phyloP scores from a whole-genome alignment of 2,329 filamentous ascomycete genomes.

The Colletotrichum incanum region DNA sequence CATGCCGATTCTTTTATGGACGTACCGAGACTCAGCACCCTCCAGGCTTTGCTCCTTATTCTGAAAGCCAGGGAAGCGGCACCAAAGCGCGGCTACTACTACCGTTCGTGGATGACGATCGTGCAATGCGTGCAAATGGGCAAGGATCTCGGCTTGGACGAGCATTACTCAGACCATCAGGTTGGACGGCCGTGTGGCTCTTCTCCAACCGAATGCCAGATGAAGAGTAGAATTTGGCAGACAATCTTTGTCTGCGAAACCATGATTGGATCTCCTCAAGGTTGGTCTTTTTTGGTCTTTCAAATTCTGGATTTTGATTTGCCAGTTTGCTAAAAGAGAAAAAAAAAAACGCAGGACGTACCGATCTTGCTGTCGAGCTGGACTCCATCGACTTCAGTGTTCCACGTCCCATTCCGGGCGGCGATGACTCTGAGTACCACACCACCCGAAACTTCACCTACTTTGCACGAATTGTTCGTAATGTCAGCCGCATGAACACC shows the following conservation, averaged over 20 bases:
- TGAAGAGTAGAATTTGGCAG: slow-evolving; percentile 93
- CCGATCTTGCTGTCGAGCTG: slow-evolving; percentile 82
- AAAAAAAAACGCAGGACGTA: slow-evolving; percentile 76
- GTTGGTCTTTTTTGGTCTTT: slow-evolving; percentile 66
- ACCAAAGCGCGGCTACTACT: slow-evolving; percentile 95
- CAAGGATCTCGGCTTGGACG: slow-evolving; percentile 90
- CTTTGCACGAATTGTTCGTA: slow-evolving; percentile 82
- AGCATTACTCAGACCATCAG: slow-evolving; percentile 86
- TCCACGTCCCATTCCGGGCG: slow-evolving; percentile 73
- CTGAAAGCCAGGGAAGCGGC: slow-evolving; percentile 93
- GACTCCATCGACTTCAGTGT: slow-evolving; percentile 84
- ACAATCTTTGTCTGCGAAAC: slow-evolving; percentile 87
- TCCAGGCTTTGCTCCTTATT: slow-evolving; percentile 90
- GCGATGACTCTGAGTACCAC: slow-evolving; percentile 82
- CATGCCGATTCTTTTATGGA: slow-evolving; percentile 97
- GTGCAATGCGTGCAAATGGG: slow-evolving; percentile 95
- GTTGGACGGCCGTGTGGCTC: slow-evolving; percentile 80
- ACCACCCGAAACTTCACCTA: slow-evolving; percentile 89
- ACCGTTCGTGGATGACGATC: slow-evolving; percentile 96
- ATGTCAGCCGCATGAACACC: slow-evolving; percentile 83
- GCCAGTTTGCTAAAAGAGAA: slow-evolving; percentile 5
- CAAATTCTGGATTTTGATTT: neutral
- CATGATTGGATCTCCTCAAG: slow-evolving; percentile 95
- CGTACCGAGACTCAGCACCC: slow-evolving; percentile 88
- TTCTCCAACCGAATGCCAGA: slow-evolving; percentile 80